Evolutionary conservation across 129 eudicot genomes (phyloP).

Genomic region (Oenanthe sinensis): DNA sequence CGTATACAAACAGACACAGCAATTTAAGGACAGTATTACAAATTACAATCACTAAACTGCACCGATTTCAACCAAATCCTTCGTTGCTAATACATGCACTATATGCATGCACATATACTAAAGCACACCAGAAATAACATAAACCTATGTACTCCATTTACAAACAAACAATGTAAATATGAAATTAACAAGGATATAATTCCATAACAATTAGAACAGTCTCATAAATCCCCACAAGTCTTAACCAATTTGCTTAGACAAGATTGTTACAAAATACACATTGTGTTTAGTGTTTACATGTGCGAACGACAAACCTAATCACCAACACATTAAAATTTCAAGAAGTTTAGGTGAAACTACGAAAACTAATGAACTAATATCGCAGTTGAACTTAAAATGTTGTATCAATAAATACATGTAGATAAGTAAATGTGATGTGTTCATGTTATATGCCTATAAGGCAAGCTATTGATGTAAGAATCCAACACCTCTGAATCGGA

Average conservation of each 20-base stretch:
- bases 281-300: background rate
- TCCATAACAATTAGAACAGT: background rate
- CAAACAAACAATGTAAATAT: background rate
- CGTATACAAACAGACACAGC: background rate
- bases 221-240: background rate
- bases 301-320: background rate
- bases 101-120: background rate
- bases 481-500: background rate
- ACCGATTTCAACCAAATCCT: background rate
- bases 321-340: background rate
- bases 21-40: background rate
- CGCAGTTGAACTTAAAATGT: conserved; percentile 1
- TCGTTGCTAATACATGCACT: background rate
- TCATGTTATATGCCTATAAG: background rate
- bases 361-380: conserved; percentile 15
- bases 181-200: background rate
- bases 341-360: background rate
- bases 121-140: background rate
- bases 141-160: background rate
- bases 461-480: background rate
- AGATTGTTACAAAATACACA: background rate
- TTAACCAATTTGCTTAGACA: background rate
- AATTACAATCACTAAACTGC: background rate
- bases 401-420: background rate
- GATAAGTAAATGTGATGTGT: background rate